Conservation (phyloP, 805 yeast genomes). For the Diddensiella transvaalensis region DNA sequence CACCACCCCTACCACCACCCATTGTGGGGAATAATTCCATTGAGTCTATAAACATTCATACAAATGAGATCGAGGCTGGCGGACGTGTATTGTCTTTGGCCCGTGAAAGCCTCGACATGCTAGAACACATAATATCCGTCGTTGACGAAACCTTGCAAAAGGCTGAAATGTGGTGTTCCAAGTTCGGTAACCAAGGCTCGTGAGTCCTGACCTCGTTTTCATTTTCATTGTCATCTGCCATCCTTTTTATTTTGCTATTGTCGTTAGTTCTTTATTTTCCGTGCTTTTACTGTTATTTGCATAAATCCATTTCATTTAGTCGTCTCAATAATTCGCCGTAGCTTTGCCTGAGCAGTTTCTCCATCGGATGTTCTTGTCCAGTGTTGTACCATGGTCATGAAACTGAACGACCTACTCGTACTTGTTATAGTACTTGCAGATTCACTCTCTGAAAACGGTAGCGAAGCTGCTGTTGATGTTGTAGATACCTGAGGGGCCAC, state of each 20-base stretch:
- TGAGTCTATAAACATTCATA: not conserved
- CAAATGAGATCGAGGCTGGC: conserved; percentile 39
- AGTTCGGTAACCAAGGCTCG: conserved; percentile 23
- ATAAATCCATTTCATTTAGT: not conserved
- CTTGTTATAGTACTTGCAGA: conserved; percentile 9
- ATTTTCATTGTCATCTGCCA: not conserved
- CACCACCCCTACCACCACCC: not conserved
- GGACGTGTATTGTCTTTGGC: conserved; percentile 78
- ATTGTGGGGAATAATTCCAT: not conserved
- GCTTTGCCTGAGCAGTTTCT: conserved; percentile 5
- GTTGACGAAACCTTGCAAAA: conserved; percentile 80
- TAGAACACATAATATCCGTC: conserved; percentile 73
- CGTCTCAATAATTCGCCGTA: not conserved
- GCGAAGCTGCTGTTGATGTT: not conserved
- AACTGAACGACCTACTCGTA: conserved; percentile 5
- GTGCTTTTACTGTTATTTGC: no score
- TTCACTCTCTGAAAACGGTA: conserved; percentile 6
- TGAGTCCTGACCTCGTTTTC: not conserved
- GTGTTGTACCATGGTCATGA: not conserved
- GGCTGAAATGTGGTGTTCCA: conserved; percentile 75
- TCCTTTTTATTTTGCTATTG: no score
- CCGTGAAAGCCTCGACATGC: conserved; percentile 84
- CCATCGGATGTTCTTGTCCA: not conserved
- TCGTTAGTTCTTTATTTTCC: no score
- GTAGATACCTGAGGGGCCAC: conserved; percentile 2